Evolutionary conservation across 169 alveolate genomes (phyloP).

Genomic region (Eimeria maxima): DNA sequence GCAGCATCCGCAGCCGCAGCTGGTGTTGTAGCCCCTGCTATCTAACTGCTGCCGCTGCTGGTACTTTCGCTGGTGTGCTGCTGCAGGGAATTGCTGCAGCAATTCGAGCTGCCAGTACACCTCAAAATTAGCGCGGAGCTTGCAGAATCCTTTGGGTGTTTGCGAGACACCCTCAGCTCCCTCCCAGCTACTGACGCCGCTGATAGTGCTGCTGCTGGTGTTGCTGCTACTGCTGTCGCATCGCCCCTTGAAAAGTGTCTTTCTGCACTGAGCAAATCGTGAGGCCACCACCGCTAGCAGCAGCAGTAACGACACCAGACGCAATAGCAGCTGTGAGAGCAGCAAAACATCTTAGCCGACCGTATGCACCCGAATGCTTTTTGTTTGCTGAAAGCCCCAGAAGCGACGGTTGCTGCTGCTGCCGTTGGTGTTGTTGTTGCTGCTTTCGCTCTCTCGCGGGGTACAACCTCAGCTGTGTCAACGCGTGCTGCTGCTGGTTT

Average conservation of each 20-base stretch:
- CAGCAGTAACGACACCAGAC: neutral
- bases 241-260: neutral
- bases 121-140: constrained; percentile 49
- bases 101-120: constrained; percentile 45
- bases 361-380: neutral
- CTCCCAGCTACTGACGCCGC: neutral
- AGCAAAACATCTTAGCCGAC: neutral
- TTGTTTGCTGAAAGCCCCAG: neutral
- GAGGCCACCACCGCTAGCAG: neutral
- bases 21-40: neutral
- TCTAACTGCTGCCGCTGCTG: constrained; percentile 2
- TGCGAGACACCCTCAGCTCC: constrained; percentile 56
- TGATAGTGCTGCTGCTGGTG: no score
- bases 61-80: neutral
- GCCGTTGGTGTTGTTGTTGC: neutral
- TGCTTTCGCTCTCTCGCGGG: neutral
- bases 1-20: neutral
- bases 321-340: constrained; percentile 23
- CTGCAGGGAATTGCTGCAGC: constrained; percentile 67
- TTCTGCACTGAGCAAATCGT: neutral
- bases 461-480: neutral
- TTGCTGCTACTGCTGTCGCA: neutral
- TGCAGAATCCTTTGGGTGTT: constrained; percentile 15
- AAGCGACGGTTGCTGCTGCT: constrained; percentile 4
- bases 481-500: neutral